These are phyloP conservation scores for Musa balbisiana DNA, from an alignment of 202 grass and related monocot genomes.

Conservation along the genomic window DNA sequence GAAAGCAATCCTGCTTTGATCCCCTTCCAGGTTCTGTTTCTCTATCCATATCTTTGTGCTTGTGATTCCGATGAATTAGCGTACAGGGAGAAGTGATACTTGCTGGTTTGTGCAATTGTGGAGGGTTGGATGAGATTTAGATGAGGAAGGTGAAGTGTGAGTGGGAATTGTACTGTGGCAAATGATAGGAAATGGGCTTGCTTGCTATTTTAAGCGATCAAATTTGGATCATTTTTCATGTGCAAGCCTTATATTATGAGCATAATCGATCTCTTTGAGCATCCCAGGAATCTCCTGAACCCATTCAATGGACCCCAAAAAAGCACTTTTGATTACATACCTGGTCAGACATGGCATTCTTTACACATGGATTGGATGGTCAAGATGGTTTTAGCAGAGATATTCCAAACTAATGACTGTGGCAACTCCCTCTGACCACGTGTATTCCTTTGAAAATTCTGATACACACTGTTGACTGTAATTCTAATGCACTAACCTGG, in stretches of 20 bases:
- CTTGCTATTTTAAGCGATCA: too few relatives aligned
- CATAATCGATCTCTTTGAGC: background rate
- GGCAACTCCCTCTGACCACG: background rate
- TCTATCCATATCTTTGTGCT: background rate
- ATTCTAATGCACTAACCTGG: background rate
- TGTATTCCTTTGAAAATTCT: too few relatives aligned
- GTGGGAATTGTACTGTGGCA: background rate
- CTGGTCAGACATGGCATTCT: background rate
- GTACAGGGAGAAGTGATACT: background rate
- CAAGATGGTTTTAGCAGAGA: background rate
- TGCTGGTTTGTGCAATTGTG: background rate
- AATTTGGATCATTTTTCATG: too few relatives aligned
- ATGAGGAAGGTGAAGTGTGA: background rate
- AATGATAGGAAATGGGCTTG: too few relatives aligned
- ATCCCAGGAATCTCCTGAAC: background rate
- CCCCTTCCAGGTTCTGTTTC: constrained; percentile 65
- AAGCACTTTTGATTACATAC: background rate
- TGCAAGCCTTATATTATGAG: background rate
- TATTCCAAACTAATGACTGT: background rate
- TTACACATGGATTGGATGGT: background rate
- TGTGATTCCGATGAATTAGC: background rate
- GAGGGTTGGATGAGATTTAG: background rate
- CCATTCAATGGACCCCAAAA: background rate
- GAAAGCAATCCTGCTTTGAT: constrained; percentile 37
- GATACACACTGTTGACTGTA: background rate